These are phyloP conservation scores for Phytophthora chlamydospora DNA, from an alignment of 352 stramenopile genomes.

Conservation along the genomic window DNA sequence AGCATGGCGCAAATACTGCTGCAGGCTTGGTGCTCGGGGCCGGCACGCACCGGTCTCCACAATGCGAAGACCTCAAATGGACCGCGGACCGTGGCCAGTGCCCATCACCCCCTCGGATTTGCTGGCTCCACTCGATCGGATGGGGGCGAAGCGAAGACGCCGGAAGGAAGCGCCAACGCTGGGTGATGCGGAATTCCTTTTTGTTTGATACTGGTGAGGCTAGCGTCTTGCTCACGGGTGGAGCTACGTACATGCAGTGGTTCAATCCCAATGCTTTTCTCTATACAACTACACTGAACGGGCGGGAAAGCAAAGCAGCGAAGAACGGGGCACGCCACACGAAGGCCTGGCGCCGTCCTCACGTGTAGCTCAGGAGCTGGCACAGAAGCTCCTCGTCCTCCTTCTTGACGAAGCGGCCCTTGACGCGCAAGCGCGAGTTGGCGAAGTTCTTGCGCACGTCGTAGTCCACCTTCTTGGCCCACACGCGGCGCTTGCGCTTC, in stretches of 20 bases:
- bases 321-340: constrained; percentile 29
- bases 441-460: constrained; percentile 99
- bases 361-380: constrained; percentile 82
- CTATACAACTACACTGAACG: constrained; percentile 49
- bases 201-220: constrained; percentile 35
- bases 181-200: constrained; percentile 18
- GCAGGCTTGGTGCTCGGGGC: no score
- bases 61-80: not conserved
- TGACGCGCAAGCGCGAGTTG: constrained; percentile 97
- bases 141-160: constrained; percentile 1
- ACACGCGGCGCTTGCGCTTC: constrained; percentile 93
- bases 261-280: constrained; percentile 36
- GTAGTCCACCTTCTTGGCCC: constrained; percentile 99
- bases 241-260: constrained; percentile 42
- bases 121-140: constrained; percentile 10
- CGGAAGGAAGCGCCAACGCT: constrained; percentile 7
- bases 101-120: constrained; percentile 11
- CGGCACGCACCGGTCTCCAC: no score
- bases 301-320: constrained; percentile 36
- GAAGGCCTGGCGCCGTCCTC: constrained; percentile 26
- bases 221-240: constrained; percentile 9
- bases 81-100: constrained; percentile 1
- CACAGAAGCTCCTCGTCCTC: constrained; percentile 95
- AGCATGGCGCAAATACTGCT: no score
- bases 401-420: constrained; percentile 99